Conservation (phyloP, 768 basidiomycete genomes). For the Gymnopilus junonius region DNA sequence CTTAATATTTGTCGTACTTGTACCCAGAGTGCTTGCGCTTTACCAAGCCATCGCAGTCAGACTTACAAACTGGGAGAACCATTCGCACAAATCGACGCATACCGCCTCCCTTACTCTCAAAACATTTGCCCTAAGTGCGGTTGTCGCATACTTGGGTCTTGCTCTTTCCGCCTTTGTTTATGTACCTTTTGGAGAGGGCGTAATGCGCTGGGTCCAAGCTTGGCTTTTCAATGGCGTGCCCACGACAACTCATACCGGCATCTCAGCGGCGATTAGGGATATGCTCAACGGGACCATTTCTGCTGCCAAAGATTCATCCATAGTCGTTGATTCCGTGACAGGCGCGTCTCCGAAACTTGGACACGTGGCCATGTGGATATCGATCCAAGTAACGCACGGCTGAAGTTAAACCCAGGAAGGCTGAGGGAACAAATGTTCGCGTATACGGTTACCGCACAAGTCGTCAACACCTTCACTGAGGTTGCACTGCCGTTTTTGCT, state of each 20-base stretch:
- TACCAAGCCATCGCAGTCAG: constrained; percentile 71
- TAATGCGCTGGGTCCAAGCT: constrained; percentile 65
- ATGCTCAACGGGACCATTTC: constrained; percentile 35
- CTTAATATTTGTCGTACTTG: constrained; percentile 76
- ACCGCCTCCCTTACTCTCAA: constrained; percentile 85
- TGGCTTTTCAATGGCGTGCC: constrained; percentile 39
- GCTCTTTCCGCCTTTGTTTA: constrained; percentile 94
- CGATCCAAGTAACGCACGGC: constrained; percentile 50
- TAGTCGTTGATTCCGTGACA: not conserved
- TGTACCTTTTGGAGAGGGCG: constrained; percentile 87
- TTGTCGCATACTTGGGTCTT: constrained; percentile 93
- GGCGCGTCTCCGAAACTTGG: constrained; percentile 15
- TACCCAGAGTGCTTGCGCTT: constrained; percentile 77
- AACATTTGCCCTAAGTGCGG: constrained; percentile 84
- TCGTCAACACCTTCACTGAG: constrained; percentile 76
- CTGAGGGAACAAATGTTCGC: constrained; percentile 94
- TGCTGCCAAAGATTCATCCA: constrained; percentile 1
- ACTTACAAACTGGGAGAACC: constrained; percentile 92
- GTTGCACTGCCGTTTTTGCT: constrained; percentile 81
- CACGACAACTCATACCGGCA: constrained; percentile 18
- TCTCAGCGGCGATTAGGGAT: constrained; percentile 25
- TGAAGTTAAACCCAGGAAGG: constrained; percentile 68
- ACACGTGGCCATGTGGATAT: constrained; percentile 48
- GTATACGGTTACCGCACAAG: constrained; percentile 88
- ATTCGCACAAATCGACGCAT: constrained; percentile 77